Conservation (phyloP, 75 land plant genomes). For the Picea glauca region DNA sequence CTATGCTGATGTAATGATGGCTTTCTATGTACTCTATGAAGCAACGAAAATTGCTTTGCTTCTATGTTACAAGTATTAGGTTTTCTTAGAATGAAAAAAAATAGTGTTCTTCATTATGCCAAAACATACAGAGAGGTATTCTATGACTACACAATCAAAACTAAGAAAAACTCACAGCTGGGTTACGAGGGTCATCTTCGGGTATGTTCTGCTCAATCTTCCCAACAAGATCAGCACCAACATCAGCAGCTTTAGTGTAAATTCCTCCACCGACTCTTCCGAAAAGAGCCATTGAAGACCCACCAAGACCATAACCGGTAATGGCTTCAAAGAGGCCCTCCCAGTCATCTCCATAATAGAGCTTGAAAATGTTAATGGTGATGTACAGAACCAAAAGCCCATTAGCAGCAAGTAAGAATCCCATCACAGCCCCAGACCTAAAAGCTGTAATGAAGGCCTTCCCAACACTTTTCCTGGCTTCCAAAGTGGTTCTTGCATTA, state of each 20-base stretch:
- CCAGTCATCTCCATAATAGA: conserved; percentile 68
- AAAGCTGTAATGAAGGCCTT: conserved; percentile 69
- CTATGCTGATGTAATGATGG: too few relatives aligned
- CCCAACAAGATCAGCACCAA: conserved; percentile 80
- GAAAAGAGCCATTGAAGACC: conserved; percentile 73
- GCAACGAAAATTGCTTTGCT: too few relatives aligned
- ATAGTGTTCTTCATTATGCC: too few relatives aligned
- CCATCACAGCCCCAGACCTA: conserved; percentile 72
- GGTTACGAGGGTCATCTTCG: conserved; percentile 79
- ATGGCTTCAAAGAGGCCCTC: conserved; percentile 61
- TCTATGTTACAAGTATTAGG: too few relatives aligned
- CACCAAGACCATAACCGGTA: conserved; percentile 79
- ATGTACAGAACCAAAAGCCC: conserved; percentile 59
- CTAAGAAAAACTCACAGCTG: conserved; percentile 43
- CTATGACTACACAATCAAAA: too few relatives aligned
- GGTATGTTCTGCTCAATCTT: conserved; percentile 72
- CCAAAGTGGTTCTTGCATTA: conserved; percentile 73
- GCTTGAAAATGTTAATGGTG: conserved; percentile 50
- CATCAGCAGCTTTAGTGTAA: conserved; percentile 65
- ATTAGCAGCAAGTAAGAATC: conserved; percentile 58
- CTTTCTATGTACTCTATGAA: too few relatives aligned
- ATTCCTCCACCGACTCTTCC: conserved; percentile 83
- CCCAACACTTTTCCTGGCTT: conserved; percentile 67
- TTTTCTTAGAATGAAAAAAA: too few relatives aligned
- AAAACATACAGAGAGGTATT: too few relatives aligned